Evolutionary conservation across 306 rosid genomes (phyloP), one percentile per base, ranked within the genome.

Genomic region (Citrullus colocynthis): DNA sequence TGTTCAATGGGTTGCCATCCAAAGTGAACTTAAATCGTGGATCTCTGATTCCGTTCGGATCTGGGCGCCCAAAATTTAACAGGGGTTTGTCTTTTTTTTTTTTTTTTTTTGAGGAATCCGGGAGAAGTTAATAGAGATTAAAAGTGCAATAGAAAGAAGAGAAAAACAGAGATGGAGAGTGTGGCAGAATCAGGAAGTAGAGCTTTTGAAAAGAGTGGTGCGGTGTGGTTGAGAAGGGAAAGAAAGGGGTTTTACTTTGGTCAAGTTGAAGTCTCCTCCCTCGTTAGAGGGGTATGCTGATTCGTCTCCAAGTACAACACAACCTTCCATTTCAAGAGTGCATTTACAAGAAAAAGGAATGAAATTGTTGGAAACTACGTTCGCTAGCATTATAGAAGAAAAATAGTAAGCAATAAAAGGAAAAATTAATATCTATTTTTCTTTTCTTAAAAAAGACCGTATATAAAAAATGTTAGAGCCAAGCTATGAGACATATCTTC

Each of bases 21-120:
- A 78, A 9, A 63, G 82, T 21, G 17, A 24, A 81, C 75, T 55
- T 59, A 72, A 81, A 82, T 75, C 54, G 62, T 30, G 85, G 87
- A 81, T 83, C 74, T 81, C 24, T 14, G 49, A 21, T 52, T 17
- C 57, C 39, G 13, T 61, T 44, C 14, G 56, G 73, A 77, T 77
- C 44, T 77, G 58, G 21, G 48, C 39, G 42, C 5, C 16, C 18
- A 44, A 70, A 52, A 67, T 6, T 28, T 9, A 32, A 30, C 24
- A 16, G 7, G 41, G 78, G 32, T 74, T 14, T 6, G 0, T 36
- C 6, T 62, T 62, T 32, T 14, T 60, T 24, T 2, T 10, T 18
- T 41, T 20, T 2, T 10, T n/a, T 56, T 32, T 34, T 56, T 11
- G 37, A 76, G 5, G 69, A 76, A 76, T 76, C 67, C 12, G n/a